A percentile compares a stretch with the other conserved stretches of the same genome.
Evolutionary conservation across 495 filamentous ascomycete genomes (phyloP).

Genomic region (Podospora comata): DNA sequence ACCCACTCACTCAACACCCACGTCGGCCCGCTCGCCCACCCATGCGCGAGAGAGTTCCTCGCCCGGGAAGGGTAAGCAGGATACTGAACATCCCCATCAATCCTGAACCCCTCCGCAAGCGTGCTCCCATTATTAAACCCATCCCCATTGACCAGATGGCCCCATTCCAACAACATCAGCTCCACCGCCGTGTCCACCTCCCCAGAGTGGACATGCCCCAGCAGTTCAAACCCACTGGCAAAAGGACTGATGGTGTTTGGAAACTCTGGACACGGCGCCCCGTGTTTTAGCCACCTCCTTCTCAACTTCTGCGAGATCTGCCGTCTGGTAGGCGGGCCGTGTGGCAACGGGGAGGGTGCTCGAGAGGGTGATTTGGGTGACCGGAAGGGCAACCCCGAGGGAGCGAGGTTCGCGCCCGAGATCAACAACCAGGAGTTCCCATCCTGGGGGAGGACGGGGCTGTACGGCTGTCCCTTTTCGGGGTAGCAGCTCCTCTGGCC

Average conservation of each 20-base stretch:
- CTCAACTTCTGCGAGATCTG: constrained; percentile 44
- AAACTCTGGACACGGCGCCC: constrained; percentile 57
- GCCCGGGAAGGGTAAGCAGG: constrained; percentile 53
- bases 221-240: constrained; percentile 58
- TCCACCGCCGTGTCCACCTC: constrained; percentile 50
- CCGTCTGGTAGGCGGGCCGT: constrained; percentile 19
- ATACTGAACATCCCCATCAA: constrained; percentile 56
- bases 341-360: not conserved
- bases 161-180: constrained; percentile 58
- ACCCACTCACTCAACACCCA: constrained; percentile 52
- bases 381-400: constrained; percentile 9
- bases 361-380: constrained; percentile 13
- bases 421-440: constrained; percentile 49
- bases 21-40: constrained; percentile 60
- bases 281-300: constrained; percentile 55
- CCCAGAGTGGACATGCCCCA: constrained; percentile 52
- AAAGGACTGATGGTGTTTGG: constrained; percentile 60
- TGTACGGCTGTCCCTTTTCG: constrained; percentile 1
- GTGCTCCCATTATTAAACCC: constrained; percentile 58
- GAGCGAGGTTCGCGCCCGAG: constrained; percentile 19
- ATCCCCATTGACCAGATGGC: constrained; percentile 58
- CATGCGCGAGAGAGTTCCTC: constrained; percentile 57
- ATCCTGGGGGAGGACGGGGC: constrained; percentile 45
- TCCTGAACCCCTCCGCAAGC: constrained; percentile 57
- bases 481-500: constrained; percentile 24